Evolutionary conservation across 805 yeast genomes (phyloP), one percentile per base, ranked within the genome.

Genomic region (Kodamaea kakaduensis): DNA sequence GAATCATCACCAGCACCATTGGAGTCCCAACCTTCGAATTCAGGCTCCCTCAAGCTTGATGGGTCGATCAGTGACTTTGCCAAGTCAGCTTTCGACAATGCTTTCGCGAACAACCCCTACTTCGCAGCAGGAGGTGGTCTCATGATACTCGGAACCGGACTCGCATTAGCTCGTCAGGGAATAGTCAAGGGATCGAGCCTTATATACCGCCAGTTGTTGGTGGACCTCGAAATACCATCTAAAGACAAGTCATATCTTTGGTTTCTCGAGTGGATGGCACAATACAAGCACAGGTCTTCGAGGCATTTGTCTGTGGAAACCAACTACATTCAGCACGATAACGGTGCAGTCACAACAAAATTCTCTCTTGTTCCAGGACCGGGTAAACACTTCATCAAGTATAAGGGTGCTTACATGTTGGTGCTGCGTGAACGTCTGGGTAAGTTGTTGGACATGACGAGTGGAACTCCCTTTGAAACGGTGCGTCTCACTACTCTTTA

Each of bases 51-150:
- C n/a, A n/a, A n/a, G n/a, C n/a, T n/a, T n/a, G 25, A 19, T 12
- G 23, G 24, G 12, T 7, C 15, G 7, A 19, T 29, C n/a, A n/a
- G 30, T 17, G 10, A 21, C 7, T 30, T 17, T 12, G 26, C 22
- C 10, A 13, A 12, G 28, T 28, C 24, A 22, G 25, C 22, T 9
- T 19, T 34, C 30, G 38, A 35, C 7, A 25, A 31, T 17, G 37
- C 33, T 6, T 22, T 38, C 32, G 17, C 29, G 19, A 14, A 22
- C 25, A 90, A 90, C 55, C 97, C 97, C n/a, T 88, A 87, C 58
- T 90, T 93, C 65, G 93, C 97, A 1, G 98, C 97, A 0, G 98
- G 98, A 51, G 96, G 97, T 49, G 98, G 98, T 0, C 67, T 93
- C 25, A 93, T 93, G 98, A 67, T 89, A 3, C 65, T 93, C 2